Evolutionary conservation across 371 early-diverging fungal species (phyloP), one percentile per base, ranked within the genome.

Genomic region (Mucor racemosus): DNA sequence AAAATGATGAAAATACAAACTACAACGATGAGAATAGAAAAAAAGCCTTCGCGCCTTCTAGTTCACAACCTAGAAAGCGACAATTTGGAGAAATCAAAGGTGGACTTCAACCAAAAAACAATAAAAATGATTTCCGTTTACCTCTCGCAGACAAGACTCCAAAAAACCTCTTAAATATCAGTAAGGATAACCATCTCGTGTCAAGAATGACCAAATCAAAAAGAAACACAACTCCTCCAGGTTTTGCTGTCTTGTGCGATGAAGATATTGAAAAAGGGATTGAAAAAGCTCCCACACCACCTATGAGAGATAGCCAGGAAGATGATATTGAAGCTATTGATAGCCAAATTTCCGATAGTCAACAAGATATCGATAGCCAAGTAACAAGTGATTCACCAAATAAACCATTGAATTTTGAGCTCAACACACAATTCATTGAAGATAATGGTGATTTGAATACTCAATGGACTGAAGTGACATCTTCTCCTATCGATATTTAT

Each of bases 181-280:
- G 13, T 19, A 19, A 15, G 21, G 3, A 41, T 13, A 34, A n/a
- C 2, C 17, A 36, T 33, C 17, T 26, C 26, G 3, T 3, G 26
- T 26, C 42, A 60, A 38, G 9, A 7, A 38, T 11, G 11, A 38
- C 11, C 38, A 38, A 11, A 11, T n/a, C 42, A 17, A 33, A 21
- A 17, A 14, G 15, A 5, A 33, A 21, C 3, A 50, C 9, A 19
- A 9, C 48, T 48, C 9, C 48, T 19, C 55, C 57, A 0, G 19
- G 17, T 8, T 64, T 64, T 26, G 31, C 56, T 10, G 66, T 66
- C 4, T 19, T 66, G 26, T 60, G 53, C 4, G 66, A 66, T 60
- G 48, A 50, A 42, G 66, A 66, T 44, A 65, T 65, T 10, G n/a
- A 57, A 36, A 57, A 48, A 14, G 58, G 65, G 6, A 13, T 65